phyloP scores from a whole-genome alignment of 192 early-diverging fungal genomes.

The Dissophora globulifera region DNA sequence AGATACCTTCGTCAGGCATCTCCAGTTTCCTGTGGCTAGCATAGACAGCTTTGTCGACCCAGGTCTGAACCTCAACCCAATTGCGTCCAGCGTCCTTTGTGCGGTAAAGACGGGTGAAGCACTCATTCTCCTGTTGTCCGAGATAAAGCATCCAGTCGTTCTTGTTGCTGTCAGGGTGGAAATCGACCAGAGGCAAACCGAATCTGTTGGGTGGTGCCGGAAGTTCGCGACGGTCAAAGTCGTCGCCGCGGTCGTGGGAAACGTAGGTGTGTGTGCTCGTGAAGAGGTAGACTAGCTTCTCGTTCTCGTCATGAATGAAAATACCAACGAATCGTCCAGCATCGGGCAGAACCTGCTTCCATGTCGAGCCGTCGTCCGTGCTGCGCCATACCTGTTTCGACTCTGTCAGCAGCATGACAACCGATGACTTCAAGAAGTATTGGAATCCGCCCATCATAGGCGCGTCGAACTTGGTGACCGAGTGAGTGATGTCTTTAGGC shows the following conservation, averaged over 20 bases:
- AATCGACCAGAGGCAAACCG: slow-evolving; percentile 81
- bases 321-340: slow-evolving; percentile 65
- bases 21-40: slow-evolving; percentile 63
- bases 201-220: slow-evolving; percentile 74
- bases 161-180: slow-evolving; percentile 78
- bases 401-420: slow-evolving; percentile 68
- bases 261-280: slow-evolving; percentile 61
- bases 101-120: slow-evolving; percentile 78
- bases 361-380: slow-evolving; percentile 79
- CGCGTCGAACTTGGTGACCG: slow-evolving; percentile 40
- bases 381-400: slow-evolving; percentile 74
- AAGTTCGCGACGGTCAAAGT: slow-evolving; percentile 58
- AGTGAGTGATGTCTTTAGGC: slow-evolving; percentile 36
- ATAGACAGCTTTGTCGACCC: slow-evolving; percentile 89
- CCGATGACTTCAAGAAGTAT: slow-evolving; percentile 74
- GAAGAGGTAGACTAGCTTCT: slow-evolving; percentile 74
- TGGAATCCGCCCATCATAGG: slow-evolving; percentile 44
- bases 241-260: slow-evolving; percentile 69
- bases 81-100: slow-evolving; percentile 75
- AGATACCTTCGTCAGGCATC: slow-evolving; percentile 75
- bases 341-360: slow-evolving; percentile 66
- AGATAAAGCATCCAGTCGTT: slow-evolving; percentile 90
- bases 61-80: slow-evolving; percentile 84
- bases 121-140: slow-evolving; percentile 66
- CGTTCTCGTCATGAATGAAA: slow-evolving; percentile 76